Evolutionary conservation across 2,329 filamentous ascomycete species (phyloP).

Genomic region (Pseudopithomyces maydicus): DNA sequence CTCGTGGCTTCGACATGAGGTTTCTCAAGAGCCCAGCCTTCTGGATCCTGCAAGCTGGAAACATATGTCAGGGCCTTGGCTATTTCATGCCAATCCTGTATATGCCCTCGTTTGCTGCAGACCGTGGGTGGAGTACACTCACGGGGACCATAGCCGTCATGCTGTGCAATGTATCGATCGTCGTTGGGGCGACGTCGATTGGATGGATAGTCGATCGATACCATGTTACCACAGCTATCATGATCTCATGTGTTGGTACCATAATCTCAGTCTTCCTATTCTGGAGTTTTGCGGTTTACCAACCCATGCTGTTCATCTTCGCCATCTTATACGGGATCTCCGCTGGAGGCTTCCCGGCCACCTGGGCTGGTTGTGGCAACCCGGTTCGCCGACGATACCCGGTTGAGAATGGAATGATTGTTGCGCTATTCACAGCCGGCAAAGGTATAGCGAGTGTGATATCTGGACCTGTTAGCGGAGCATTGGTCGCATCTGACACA

Average conservation of each 20-base stretch:
- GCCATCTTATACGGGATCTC: slow-evolving; percentile 36
- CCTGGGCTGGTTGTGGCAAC: slow-evolving; percentile 17
- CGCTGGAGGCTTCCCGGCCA: slow-evolving; percentile 22
- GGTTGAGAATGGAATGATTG: slow-evolving; percentile 50
- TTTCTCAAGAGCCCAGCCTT: slow-evolving; percentile 32
- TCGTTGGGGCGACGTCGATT: slow-evolving; percentile 32
- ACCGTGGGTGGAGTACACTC: slow-evolving; percentile 25
- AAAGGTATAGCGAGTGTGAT: slow-evolving; percentile 53
- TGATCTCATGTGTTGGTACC: slow-evolving; percentile 45
- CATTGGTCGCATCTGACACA: slow-evolving; percentile 26
- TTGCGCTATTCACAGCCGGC: slow-evolving; percentile 37
- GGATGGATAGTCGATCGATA: slow-evolving; percentile 47
- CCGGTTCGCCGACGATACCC: slow-evolving; percentile 16
- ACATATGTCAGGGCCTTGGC: slow-evolving; percentile 38
- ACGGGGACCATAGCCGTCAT: slow-evolving; percentile 37
- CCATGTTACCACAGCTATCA: slow-evolving; percentile 43
- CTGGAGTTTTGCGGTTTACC: slow-evolving; percentile 42
- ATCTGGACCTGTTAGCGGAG: slow-evolving; percentile 54
- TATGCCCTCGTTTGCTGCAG: slow-evolving; percentile 16
- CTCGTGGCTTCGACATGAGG: slow-evolving; percentile 33
- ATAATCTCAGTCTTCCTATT: slow-evolving; percentile 45
- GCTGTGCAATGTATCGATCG: slow-evolving; percentile 33
- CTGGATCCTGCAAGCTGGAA: slow-evolving; percentile 38
- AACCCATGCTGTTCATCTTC: slow-evolving; percentile 34
- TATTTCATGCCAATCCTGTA: slow-evolving; percentile 45